Evolutionary conservation across 441 rosid species (phyloP).

Genomic region (Dalechampia spathulata): DNA sequence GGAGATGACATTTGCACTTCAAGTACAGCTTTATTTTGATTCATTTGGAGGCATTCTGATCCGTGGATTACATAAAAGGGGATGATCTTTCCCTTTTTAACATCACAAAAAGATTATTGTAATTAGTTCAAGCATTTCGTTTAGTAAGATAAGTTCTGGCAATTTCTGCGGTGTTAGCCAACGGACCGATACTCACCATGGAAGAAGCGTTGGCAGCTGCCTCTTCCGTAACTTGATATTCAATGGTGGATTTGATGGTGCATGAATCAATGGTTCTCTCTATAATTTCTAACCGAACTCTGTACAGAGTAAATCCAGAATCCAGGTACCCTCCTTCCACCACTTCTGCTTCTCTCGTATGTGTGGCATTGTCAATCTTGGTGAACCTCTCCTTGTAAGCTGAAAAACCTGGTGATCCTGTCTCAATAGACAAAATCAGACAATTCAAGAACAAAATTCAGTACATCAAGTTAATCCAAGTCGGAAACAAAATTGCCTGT

Average conservation of each 20-base stretch:
- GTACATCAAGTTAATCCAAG: neutral
- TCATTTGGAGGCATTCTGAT: too few species aligned
- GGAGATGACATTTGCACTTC: too few species aligned
- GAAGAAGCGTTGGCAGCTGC: neutral
- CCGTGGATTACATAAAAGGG: too few species aligned
- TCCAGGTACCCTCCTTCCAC: constrained; percentile 3
- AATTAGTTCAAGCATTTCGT: neutral
- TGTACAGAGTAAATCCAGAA: neutral
- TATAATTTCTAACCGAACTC: neutral
- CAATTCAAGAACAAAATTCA: neutral
- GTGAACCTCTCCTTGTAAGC: neutral
- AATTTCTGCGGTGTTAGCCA: neutral
- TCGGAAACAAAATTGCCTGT: too few species aligned
- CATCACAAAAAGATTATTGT: too few species aligned
- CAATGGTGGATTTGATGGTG: neutral
- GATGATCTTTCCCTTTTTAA: too few species aligned
- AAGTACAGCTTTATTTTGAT: too few species aligned
- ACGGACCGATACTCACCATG: neutral
- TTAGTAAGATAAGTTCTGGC: neutral
- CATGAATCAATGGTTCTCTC: constrained; percentile 1
- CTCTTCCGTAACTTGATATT: neutral
- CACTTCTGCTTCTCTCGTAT: neutral
- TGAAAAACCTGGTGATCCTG: neutral
- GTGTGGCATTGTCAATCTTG: neutral
- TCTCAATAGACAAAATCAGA: too few species aligned